These are phyloP conservation scores for Lactarius hatsudake DNA, from an alignment of 768 basidiomycete genomes.

Conservation along the genomic window DNA sequence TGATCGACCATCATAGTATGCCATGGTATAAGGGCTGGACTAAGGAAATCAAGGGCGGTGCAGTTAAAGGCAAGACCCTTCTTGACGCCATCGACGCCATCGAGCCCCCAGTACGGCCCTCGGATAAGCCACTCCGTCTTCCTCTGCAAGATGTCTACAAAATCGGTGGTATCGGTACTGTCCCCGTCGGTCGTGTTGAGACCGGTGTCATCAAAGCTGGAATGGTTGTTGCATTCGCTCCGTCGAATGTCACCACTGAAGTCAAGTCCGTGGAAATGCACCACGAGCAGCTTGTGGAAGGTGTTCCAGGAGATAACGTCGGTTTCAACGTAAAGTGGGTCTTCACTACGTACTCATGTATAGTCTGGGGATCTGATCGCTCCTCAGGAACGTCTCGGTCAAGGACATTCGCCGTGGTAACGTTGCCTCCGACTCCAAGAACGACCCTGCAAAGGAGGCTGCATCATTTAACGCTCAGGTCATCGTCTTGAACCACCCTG, in stretches of 20 bases:
- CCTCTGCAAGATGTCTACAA: conserved; percentile 99
- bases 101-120: conserved; percentile 93
- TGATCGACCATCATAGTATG: conserved; percentile 61
- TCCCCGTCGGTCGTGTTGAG: conserved; percentile 99
- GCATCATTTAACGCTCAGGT: conserved; percentile 99
- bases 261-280: conserved; percentile 99
- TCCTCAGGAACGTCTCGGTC: conserved; percentile 92
- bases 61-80: conserved; percentile 96
- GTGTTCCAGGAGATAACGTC: conserved; percentile 98
- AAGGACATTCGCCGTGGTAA: conserved; percentile 99
- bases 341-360: conserved; percentile 10
- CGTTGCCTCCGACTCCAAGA: conserved; percentile 99
- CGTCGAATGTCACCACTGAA: conserved; percentile 98
- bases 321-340: conserved; percentile 96
- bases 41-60: conserved; percentile 92
- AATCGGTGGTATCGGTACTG: conserved; percentile 99
- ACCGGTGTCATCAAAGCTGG: conserved; percentile 99
- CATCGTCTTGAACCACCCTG: conserved; percentile 99
- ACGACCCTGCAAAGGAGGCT: conserved; percentile 99
- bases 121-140: conserved; percentile 99
- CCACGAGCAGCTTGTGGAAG: conserved; percentile 95
- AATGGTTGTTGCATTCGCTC: conserved; percentile 98
- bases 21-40: conserved; percentile 99
- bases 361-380: conserved; percentile 12
- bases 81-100: conserved; percentile 99